Conservation (phyloP, 768 basidiomycete genomes). For the Serendipita indica region DNA sequence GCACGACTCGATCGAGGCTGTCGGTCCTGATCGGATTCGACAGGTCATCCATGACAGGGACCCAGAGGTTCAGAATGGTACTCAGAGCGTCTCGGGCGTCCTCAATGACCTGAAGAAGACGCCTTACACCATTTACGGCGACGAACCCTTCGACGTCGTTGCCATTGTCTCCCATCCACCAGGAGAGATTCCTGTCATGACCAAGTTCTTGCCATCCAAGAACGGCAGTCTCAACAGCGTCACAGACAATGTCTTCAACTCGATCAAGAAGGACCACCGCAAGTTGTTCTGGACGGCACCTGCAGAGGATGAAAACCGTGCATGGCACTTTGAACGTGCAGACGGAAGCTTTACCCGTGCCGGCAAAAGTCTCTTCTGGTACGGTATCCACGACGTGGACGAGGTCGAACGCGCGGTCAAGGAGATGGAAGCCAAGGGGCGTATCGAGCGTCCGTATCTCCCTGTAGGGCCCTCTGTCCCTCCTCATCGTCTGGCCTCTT, state of each 20-base stretch:
- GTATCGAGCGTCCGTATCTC: conserved; percentile 80
- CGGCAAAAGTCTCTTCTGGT: conserved; percentile 94
- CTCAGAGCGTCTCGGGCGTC: conserved; percentile 74
- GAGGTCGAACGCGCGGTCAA: conserved; percentile 83
- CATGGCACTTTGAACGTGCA: conserved; percentile 98
- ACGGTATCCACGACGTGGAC: conserved; percentile 77
- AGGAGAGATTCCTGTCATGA: conserved; percentile 80
- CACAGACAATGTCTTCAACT: conserved; percentile 91
- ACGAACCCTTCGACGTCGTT: conserved; percentile 90
- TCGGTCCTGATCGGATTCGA: conserved; percentile 89
- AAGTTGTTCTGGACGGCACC: conserved; percentile 96
- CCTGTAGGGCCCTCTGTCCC: conserved; percentile 68
- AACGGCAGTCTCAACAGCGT: conserved; percentile 87
- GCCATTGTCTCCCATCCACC: conserved; percentile 88
- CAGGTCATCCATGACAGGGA: conserved; percentile 93
- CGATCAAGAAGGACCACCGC: conserved; percentile 90
- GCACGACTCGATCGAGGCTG: conserved; percentile 59
- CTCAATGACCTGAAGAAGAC: conserved; percentile 66
- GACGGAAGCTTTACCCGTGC: conserved; percentile 95
- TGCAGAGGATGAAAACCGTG: conserved; percentile 88
- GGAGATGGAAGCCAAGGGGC: conserved; percentile 54
- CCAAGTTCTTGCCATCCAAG: conserved; percentile 78
- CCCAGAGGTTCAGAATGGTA: conserved; percentile 72
- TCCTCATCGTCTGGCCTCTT: conserved; percentile 30
- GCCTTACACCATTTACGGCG: conserved; percentile 92